phyloP scores from a whole-genome alignment of 768 basidiomycete genomes.

The Amanita polypyramis region DNA sequence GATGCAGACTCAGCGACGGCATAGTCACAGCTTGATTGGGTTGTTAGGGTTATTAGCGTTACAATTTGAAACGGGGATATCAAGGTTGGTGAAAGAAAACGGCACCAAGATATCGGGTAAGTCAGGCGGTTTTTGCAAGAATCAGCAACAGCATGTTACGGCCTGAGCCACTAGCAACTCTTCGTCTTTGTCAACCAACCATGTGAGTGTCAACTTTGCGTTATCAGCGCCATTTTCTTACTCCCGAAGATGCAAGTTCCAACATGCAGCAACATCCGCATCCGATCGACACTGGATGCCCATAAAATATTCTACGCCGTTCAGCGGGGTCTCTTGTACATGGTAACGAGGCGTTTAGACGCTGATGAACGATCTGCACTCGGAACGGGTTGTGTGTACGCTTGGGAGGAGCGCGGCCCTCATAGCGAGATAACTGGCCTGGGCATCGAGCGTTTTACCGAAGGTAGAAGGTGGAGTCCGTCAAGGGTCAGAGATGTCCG shows the following conservation, averaged over 20 bases:
- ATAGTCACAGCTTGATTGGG: not conserved
- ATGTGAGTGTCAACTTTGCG: not conserved
- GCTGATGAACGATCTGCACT: constrained; percentile 62
- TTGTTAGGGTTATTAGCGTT: constrained; percentile 6
- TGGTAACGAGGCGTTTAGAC: constrained; percentile 71
- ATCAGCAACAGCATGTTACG: not conserved
- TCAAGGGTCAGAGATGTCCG: constrained; percentile 75
- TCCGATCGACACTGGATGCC: constrained; percentile 68
- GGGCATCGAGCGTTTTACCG: constrained; percentile 79
- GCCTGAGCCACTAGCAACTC: not conserved
- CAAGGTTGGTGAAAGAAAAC: no score
- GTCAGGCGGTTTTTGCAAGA: not conserved
- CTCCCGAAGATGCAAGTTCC: constrained; percentile 50
- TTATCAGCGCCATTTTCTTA: constrained; percentile 11
- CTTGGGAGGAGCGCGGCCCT: constrained; percentile 70
- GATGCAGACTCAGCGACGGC: no score
- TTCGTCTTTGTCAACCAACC: not conserved
- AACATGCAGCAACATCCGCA: constrained; percentile 61
- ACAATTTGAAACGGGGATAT: not conserved
- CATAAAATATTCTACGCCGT: constrained; percentile 76
- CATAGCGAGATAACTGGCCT: constrained; percentile 67
- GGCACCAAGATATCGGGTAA: not conserved
- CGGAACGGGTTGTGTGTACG: constrained; percentile 43
- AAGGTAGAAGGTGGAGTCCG: constrained; percentile 75
- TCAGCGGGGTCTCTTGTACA: constrained; percentile 48